Percentiles rank a stretch among this genome's conserved stretches.
These are phyloP conservation scores for Fragaria iinumae DNA, from an alignment of 306 rosid species.

Conservation along the genomic window DNA sequence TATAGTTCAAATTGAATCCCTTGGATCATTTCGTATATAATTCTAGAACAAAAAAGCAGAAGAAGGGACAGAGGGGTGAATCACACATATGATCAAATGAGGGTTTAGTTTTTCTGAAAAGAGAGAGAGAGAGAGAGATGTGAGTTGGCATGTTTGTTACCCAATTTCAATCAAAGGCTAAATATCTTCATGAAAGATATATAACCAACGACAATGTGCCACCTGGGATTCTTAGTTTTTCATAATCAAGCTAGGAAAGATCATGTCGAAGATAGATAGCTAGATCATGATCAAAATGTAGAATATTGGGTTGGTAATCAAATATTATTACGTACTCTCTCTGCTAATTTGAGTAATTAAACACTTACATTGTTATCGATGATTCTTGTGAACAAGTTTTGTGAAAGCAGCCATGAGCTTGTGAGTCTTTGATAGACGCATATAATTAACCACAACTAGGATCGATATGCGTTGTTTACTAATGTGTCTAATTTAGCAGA, in stretches of 20 bases:
- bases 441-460: not conserved
- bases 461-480: not conserved
- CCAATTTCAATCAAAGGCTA: constrained; percentile 32
- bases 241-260: constrained; percentile 32
- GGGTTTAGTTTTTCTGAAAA: not conserved
- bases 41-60: not conserved
- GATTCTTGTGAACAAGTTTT: constrained; percentile 40
- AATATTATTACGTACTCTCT: constrained; percentile 23
- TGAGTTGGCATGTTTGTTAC: constrained; percentile 25
- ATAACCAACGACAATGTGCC: constrained; percentile 38
- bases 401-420: constrained; percentile 20
- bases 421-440: constrained; percentile 5
- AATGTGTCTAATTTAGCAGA: not conserved
- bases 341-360: not conserved
- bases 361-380: not conserved
- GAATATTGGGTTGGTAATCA: constrained; percentile 65
- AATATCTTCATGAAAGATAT: constrained; percentile 61
- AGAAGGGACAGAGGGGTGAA: not conserved
- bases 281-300: not conserved
- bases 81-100: not conserved
- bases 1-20: not conserved
- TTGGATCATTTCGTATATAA: not conserved
- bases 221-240: constrained; percentile 27
- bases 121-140: not conserved
- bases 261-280: constrained; percentile 38